Evolutionary conservation across 225 moss, liverwort and hornwort species (phyloP).

Genomic region (Climacium dendroides): DNA sequence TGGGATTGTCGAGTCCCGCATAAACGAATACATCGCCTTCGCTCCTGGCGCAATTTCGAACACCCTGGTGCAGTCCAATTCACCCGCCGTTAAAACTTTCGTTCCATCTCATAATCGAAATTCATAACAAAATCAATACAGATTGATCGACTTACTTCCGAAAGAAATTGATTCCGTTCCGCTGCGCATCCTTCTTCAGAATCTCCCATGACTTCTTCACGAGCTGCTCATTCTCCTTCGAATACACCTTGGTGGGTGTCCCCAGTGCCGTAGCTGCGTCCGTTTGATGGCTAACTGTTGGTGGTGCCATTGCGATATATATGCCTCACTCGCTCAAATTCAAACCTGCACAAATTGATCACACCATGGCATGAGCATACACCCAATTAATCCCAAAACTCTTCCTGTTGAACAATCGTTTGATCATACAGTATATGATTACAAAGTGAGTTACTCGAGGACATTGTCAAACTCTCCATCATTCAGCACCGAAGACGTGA

Average conservation of each 20-base stretch:
- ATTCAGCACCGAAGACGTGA: not conserved
- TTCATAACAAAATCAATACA: not conserved
- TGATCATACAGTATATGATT: not conserved
- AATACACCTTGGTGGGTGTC: not conserved
- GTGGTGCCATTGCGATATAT: not conserved
- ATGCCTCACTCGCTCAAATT: not conserved
- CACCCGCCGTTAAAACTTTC: not conserved
- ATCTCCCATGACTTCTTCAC: slow-evolving; percentile 50
- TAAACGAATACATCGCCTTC: slow-evolving; percentile 36
- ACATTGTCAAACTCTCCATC: not conserved
- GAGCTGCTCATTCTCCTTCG: slow-evolving; percentile 26
- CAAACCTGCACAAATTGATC: not conserved
- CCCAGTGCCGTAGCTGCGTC: not conserved
- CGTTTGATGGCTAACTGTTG: not conserved
- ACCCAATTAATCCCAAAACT: not conserved
- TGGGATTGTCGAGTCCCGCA: slow-evolving; percentile 30
- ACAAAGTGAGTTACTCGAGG: not conserved
- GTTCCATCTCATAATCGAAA: not conserved
- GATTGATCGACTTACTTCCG: slow-evolving; percentile 4
- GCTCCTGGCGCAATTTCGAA: slow-evolving; percentile 47
- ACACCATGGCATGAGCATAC: not conserved
- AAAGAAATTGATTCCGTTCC: slow-evolving; percentile 34
- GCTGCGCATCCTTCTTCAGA: slow-evolving; percentile 27
- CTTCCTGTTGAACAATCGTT: not conserved
- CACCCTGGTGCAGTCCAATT: slow-evolving; percentile 7